phyloP scores from a whole-genome alignment of 306 rosid genomes.

The Casuarina cunninghamiana region DNA sequence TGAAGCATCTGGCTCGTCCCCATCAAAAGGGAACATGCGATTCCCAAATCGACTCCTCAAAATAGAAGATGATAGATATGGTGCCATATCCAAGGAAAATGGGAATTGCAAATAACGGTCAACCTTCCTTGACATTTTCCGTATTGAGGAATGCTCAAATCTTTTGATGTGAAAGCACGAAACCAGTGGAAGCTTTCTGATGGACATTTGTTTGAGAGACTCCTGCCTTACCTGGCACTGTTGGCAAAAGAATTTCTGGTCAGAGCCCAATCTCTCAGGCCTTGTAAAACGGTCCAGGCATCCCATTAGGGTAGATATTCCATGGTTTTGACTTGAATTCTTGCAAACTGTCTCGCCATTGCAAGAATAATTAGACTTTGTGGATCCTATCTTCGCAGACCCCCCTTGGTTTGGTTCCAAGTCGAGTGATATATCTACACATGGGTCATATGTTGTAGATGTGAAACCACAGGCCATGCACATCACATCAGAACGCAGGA shows the following conservation, averaged over 20 bases:
- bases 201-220: constrained; percentile 92
- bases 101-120: constrained; percentile 91
- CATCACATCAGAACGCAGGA: constrained; percentile 90
- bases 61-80: constrained; percentile 86
- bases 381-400: constrained; percentile 50
- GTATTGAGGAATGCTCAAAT: constrained; percentile 86
- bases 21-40: constrained; percentile 74
- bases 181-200: constrained; percentile 85
- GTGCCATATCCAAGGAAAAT: constrained; percentile 81
- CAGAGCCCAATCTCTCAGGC: constrained; percentile 87
- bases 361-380: constrained; percentile 60
- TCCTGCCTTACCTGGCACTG: constrained; percentile 92
- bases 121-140: constrained; percentile 85
- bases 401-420: constrained; percentile 74
- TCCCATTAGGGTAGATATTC: constrained; percentile 72
- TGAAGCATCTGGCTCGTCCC: constrained; percentile 61
- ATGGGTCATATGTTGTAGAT: constrained; percentile 93
- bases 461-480: constrained; percentile 97
- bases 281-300: constrained; percentile 91
- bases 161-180: constrained; percentile 90
- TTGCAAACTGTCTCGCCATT: constrained; percentile 61
- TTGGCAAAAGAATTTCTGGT: constrained; percentile 92
- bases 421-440: constrained; percentile 86
- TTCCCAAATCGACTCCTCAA: constrained; percentile 77
- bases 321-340: constrained; percentile 47